phyloP scores from a whole-genome alignment of 805 yeast species.

The Jamesozyma spencerorum region DNA sequence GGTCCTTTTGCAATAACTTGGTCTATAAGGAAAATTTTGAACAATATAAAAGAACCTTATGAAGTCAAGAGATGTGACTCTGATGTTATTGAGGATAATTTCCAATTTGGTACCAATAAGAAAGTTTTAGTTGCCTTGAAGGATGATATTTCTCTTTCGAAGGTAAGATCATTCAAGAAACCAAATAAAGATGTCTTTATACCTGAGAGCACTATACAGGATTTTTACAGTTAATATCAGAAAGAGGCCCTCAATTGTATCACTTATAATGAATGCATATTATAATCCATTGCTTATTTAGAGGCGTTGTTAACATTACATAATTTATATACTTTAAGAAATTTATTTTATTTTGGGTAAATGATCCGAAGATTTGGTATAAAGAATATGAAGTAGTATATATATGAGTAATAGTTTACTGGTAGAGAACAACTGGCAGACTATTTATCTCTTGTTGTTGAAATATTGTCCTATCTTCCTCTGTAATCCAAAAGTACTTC shows the following conservation, averaged over 20 bases:
- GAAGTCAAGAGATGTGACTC: conserved; percentile 53
- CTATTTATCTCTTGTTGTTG: conserved; percentile 8
- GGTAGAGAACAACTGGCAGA: neutral
- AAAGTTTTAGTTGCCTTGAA: conserved; percentile 65
- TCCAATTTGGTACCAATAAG: conserved; percentile 62
- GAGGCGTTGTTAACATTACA: no score
- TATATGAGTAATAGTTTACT: neutral
- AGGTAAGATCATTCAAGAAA: conserved; percentile 46
- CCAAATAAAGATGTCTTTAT: conserved; percentile 45
- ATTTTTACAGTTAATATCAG: conserved; percentile 3
- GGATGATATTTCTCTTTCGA: conserved; percentile 68
- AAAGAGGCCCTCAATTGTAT: no score
- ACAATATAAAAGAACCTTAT: conserved; percentile 48
- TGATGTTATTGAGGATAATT: conserved; percentile 65
- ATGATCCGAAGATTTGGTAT: no score
- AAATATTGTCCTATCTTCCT: conserved; percentile 15
- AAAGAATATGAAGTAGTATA: neutral
- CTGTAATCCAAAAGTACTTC: conserved; percentile 42
- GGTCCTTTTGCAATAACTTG: conserved; percentile 81
- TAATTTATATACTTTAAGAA: no score
- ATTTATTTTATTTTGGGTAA: no score
- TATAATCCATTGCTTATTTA: no score
- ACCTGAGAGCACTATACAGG: conserved; percentile 7
- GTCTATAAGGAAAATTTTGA: conserved; percentile 55
- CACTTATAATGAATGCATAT: no score